phyloP scores from a whole-genome alignment of 2,329 filamentous ascomycete species.

The Colletotrichum endophyticum region DNA sequence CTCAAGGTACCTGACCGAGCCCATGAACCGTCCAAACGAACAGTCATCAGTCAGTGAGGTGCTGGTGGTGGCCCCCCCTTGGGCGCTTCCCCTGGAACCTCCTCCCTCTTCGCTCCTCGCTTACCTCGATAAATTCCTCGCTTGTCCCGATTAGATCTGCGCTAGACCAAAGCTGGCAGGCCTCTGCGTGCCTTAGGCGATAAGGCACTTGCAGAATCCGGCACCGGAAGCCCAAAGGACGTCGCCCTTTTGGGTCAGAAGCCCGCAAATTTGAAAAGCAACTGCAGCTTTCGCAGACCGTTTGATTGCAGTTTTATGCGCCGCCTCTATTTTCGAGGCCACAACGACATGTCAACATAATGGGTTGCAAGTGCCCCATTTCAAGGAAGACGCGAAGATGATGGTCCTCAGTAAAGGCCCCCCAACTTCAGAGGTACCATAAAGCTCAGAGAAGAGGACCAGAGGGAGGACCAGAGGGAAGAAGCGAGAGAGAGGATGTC shows the following conservation, averaged over 20 bases:
- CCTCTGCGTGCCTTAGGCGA: constrained; percentile 6
- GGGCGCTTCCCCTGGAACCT: neutral
- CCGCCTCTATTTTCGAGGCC: neutral
- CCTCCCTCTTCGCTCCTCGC: neutral
- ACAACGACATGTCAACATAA: neutral
- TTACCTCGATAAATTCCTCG: neutral
- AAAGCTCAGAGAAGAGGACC: neutral
- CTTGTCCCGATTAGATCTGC: neutral
- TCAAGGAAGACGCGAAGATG: neutral
- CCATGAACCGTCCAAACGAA: neutral
- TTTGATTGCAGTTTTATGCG: constrained; percentile 11
- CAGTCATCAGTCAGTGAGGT: neutral
- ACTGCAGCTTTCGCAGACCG: neutral
- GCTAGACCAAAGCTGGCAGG: constrained; percentile 1
- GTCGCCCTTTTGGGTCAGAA: neutral
- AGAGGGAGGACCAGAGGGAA: neutral
- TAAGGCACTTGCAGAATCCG: constrained; percentile 7
- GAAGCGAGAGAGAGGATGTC: neutral
- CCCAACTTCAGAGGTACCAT: neutral
- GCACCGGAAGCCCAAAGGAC: constrained; percentile 5
- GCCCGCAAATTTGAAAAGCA: neutral
- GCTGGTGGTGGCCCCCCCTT: neutral
- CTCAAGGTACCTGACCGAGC: neutral
- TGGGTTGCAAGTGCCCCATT: neutral
- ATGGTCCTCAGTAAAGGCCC: neutral